Conservation (phyloP, 2,329 filamentous ascomycete genomes). For the Fusarium tuaranense region DNA sequence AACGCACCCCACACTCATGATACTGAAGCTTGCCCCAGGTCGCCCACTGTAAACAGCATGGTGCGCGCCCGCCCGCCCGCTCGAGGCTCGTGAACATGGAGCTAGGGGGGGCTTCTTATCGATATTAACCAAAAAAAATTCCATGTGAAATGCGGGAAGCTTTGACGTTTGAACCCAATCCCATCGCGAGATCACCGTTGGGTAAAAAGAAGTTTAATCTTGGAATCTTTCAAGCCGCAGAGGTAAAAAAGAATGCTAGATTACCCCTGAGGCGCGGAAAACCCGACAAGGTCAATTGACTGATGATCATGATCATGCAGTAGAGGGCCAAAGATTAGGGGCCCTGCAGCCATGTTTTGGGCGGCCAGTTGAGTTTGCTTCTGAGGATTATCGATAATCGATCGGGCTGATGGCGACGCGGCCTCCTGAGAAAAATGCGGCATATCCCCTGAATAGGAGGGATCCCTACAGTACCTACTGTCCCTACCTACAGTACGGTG, state of each 20-base stretch:
- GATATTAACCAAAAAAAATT: constrained; percentile 8
- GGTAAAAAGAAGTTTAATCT: neutral
- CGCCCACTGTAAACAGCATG: constrained; percentile 26
- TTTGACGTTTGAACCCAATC: neutral
- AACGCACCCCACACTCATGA: constrained; percentile 36
- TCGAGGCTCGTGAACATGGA: constrained; percentile 30
- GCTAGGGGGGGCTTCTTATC: constrained; percentile 28
- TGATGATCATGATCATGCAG: constrained; percentile 42
- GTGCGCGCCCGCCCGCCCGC: constrained; percentile 10
- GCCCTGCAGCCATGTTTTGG: neutral
- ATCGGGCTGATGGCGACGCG: constrained; percentile 29
- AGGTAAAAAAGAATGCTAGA: neutral
- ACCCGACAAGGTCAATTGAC: constrained; percentile 23
- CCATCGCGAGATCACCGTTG: constrained; percentile 1
- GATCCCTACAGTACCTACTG: constrained; percentile 6
- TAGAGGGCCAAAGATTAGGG: constrained; percentile 13
- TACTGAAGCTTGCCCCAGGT: constrained; percentile 30
- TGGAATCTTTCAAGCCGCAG: constrained; percentile 15
- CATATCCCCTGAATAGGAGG: constrained; percentile 35
- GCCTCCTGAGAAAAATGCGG: constrained; percentile 28
- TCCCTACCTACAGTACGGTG: neutral
- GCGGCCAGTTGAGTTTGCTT: constrained; percentile 14
- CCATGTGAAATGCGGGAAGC: neutral
- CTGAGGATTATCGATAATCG: constrained; percentile 12
- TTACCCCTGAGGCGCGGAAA: constrained; percentile 26